A percentile compares a stretch with the other conserved stretches of the same genome.
phyloP scores from a whole-genome alignment of 768 basidiomycete genomes.

The Hygrophoropsis aurantiaca region DNA sequence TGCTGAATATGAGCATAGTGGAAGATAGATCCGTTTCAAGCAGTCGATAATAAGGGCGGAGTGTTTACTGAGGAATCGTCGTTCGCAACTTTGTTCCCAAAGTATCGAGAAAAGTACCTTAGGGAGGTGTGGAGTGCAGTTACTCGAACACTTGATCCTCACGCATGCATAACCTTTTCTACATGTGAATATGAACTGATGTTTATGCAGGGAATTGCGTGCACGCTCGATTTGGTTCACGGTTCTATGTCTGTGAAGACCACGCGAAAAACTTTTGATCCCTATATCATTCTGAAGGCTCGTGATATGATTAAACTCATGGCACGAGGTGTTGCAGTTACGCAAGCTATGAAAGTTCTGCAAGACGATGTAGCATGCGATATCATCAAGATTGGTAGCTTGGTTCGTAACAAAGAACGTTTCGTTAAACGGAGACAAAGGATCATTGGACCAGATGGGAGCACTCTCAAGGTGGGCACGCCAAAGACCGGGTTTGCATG shows the following conservation, averaged over 20 bases:
- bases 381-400: slow-evolving; percentile 95
- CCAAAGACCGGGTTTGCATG: neutral
- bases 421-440: slow-evolving; percentile 96
- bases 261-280: slow-evolving; percentile 95
- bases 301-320: slow-evolving; percentile 95
- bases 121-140: slow-evolving; percentile 94
- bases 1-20: slow-evolving; percentile 52
- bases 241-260: slow-evolving; percentile 98
- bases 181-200: neutral
- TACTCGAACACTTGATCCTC: slow-evolving; percentile 76
- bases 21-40: slow-evolving; percentile 82
- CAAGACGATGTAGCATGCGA: slow-evolving; percentile 91
- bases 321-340: slow-evolving; percentile 85
- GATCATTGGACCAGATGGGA: slow-evolving; percentile 96
- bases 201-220: slow-evolving; percentile 70
- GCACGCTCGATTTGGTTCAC: slow-evolving; percentile 91
- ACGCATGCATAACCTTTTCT: slow-evolving; percentile 47
- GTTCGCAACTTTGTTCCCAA: slow-evolving; percentile 97
- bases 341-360: slow-evolving; percentile 85
- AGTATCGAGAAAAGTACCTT: slow-evolving; percentile 96
- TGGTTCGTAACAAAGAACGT: slow-evolving; percentile 93
- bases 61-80: slow-evolving; percentile 94
- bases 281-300: slow-evolving; percentile 94
- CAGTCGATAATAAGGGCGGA: slow-evolving; percentile 75
- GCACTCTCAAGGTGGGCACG: slow-evolving; percentile 81